A percentile compares a stretch with the other conserved stretches of the same genome.
These are phyloP conservation scores for Talaromyces pinophilus DNA, from an alignment of 2,329 filamentous ascomycete species.

Conservation along the genomic window DNA sequence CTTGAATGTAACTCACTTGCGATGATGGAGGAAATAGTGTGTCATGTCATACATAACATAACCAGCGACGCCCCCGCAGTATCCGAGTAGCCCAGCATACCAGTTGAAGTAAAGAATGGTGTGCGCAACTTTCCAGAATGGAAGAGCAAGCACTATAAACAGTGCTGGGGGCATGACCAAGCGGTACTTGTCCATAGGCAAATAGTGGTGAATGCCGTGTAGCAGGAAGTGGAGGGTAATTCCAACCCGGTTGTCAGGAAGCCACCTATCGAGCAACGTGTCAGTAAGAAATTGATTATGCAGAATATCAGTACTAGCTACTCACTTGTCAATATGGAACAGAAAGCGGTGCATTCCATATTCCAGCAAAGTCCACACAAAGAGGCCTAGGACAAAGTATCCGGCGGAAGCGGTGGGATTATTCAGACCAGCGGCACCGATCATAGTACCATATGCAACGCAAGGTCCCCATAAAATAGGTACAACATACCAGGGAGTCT, in stretches of 20 bases:
- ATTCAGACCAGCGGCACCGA: slow-evolving; percentile 64
- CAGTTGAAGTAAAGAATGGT: slow-evolving; percentile 79
- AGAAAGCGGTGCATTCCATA: slow-evolving; percentile 86
- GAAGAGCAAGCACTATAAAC: slow-evolving; percentile 77
- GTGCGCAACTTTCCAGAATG: slow-evolving; percentile 92
- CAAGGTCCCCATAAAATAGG: slow-evolving; percentile 83
- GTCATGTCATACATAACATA: slow-evolving; percentile 97
- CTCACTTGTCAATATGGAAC: slow-evolving; percentile 91
- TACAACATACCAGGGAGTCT: slow-evolving; percentile 92
- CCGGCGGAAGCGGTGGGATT: slow-evolving; percentile 51
- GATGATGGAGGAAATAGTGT: slow-evolving; percentile 97
- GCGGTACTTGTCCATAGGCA: slow-evolving; percentile 98
- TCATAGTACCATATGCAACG: slow-evolving; percentile 69
- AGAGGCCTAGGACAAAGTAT: slow-evolving; percentile 71
- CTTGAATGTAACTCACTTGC: slow-evolving; percentile 61
- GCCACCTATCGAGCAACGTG: slow-evolving; percentile 58
- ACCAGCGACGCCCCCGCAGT: slow-evolving; percentile 87
- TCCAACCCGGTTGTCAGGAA: slow-evolving; percentile 87
- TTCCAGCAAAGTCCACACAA: slow-evolving; percentile 86
- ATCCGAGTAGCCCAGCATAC: slow-evolving; percentile 76
- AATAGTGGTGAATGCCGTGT: slow-evolving; percentile 95
- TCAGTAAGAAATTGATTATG: slow-evolving; percentile 15
- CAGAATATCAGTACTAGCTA: slow-evolving; percentile 25
- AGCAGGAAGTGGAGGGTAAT: slow-evolving; percentile 89
- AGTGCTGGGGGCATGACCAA: slow-evolving; percentile 95